These are phyloP conservation scores for Kluyveromyces nonfermentans DNA, from an alignment of 805 yeast species.

Conservation along the genomic window DNA sequence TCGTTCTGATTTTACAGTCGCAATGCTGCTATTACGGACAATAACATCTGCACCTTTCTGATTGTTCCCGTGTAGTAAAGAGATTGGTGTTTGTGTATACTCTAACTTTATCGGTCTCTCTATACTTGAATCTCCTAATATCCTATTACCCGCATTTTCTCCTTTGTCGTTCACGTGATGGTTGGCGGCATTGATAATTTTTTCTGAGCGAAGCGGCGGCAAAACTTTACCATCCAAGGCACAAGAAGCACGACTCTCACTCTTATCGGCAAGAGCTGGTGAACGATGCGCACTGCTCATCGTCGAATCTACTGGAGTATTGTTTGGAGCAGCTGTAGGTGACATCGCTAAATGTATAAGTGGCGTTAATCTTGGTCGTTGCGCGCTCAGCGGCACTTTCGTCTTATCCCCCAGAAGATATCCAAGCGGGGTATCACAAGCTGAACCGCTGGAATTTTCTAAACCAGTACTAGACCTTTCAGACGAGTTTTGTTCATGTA, in stretches of 20 bases:
- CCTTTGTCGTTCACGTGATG: neutral
- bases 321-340: conserved; percentile 4
- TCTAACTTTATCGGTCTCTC: neutral
- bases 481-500: neutral
- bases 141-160: neutral
- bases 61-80: neutral
- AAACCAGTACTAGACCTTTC: neutral
- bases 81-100: neutral
- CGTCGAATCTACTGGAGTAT: conserved; percentile 2
- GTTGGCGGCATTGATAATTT: neutral
- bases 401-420: neutral
- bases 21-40: neutral
- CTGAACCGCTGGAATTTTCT: neutral
- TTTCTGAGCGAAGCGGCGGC: conserved; percentile 1
- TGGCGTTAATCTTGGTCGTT: neutral
- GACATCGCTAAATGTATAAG: conserved; percentile 4
- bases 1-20: neutral
- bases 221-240: neutral
- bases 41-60: neutral
- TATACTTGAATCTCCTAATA: neutral
- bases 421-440: neutral
- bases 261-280: neutral
- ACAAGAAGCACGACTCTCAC: neutral
- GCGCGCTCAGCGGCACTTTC: neutral
- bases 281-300: neutral